A percentile compares a stretch with the other conserved stretches of the same genome.
phyloP scores from a whole-genome alignment of 768 basidiomycete genomes.

The Amanita fuliginea region DNA sequence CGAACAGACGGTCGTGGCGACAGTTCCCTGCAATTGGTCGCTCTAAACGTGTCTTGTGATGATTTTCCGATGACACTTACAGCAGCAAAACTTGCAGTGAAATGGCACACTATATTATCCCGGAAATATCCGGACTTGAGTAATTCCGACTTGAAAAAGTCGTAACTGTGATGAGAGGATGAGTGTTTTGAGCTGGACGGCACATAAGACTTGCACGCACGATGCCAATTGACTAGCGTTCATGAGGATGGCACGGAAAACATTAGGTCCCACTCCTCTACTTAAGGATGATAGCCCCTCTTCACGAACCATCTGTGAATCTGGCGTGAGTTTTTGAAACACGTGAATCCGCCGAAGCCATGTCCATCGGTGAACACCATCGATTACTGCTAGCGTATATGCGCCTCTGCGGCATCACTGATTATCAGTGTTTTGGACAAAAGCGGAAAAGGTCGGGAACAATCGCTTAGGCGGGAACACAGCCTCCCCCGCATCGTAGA shows the following conservation, averaged over 20 bases:
- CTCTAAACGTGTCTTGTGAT: not conserved
- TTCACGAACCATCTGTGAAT: slow-evolving; percentile 69
- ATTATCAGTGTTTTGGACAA: not conserved
- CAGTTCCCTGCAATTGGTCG: slow-evolving; percentile 47
- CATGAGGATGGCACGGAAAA: slow-evolving; percentile 81
- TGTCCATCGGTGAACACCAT: not conserved
- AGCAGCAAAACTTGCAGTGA: slow-evolving; percentile 79
- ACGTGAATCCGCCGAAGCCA: not conserved
- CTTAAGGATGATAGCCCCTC: slow-evolving; percentile 69
- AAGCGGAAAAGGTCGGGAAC: not conserved
- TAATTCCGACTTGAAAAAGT: slow-evolving; percentile 83
- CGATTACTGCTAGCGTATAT: not conserved
- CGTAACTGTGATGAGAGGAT: slow-evolving; percentile 42
- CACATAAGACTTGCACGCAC: slow-evolving; percentile 28
- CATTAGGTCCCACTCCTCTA: slow-evolving; percentile 76
- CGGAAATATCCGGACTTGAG: slow-evolving; percentile 60
- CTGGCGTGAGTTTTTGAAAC: slow-evolving; percentile 4
- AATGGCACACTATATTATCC: slow-evolving; percentile 78
- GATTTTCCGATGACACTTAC: slow-evolving; percentile 28
- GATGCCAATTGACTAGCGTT: slow-evolving; percentile 89
- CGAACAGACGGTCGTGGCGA: slow-evolving; percentile 83
- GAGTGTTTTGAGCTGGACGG: not conserved
- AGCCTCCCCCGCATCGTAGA: not conserved
- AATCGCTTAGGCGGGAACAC: not conserved
- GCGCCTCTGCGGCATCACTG: not conserved